Evolutionary conservation across 768 basidiomycete species (phyloP).

Genomic region (Boletus subcaerulescens): DNA sequence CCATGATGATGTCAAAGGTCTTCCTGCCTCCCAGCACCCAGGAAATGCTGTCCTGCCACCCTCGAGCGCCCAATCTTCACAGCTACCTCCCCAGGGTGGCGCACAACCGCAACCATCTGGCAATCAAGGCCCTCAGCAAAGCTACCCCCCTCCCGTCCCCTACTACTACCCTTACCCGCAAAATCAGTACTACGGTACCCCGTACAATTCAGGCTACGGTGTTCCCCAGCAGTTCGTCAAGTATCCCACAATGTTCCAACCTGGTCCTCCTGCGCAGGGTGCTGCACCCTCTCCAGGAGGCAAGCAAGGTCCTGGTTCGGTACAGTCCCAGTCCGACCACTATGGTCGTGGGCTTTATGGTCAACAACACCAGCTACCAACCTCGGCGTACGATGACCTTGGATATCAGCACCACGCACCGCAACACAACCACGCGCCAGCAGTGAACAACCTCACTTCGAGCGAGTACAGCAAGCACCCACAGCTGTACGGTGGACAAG

Average conservation of each 20-base stretch:
- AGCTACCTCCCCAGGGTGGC: constrained; percentile 45
- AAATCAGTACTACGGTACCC: constrained; percentile 72
- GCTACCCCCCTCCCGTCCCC: constrained; percentile 57
- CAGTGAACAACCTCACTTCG: constrained; percentile 37
- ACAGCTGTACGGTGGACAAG: constrained; percentile 48
- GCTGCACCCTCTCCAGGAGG: constrained; percentile 60
- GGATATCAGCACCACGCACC: constrained; percentile 54
- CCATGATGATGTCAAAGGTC: constrained; percentile 75
- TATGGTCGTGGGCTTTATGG: constrained; percentile 66
- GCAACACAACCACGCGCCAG: constrained; percentile 54
- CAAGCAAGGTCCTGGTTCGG: constrained; percentile 61
- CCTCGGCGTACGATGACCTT: constrained; percentile 49
- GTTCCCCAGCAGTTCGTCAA: constrained; percentile 71
- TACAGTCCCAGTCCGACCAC: constrained; percentile 52
- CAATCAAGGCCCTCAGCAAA: constrained; percentile 63
- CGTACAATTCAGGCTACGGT: constrained; percentile 57
- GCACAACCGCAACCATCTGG: constrained; percentile 58
- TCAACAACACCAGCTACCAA: constrained; percentile 50
- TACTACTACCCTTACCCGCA: constrained; percentile 72
- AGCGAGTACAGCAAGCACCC: constrained; percentile 46
- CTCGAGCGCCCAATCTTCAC: constrained; percentile 51
- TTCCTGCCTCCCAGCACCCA: constrained; percentile 58
- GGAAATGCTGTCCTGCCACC: constrained; percentile 50
- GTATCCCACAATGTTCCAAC: constrained; percentile 74
- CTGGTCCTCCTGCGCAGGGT: constrained; percentile 65